A percentile compares a stretch with the other conserved stretches of the same genome.
Conservation (phyloP, 2,329 filamentous ascomycete genomes). For the Colletotrichum magnum region DNA sequence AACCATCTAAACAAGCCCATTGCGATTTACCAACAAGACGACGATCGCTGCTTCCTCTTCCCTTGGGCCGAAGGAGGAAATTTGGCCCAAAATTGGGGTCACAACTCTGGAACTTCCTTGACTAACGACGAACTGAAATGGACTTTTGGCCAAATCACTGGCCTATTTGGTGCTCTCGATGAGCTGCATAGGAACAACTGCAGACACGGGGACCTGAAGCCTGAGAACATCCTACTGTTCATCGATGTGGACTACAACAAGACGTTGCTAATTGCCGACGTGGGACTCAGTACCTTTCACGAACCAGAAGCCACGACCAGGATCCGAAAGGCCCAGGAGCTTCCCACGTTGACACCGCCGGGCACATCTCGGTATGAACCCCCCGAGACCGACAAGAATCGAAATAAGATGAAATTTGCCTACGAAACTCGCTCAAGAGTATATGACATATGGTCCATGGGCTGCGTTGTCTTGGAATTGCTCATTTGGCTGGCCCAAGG, state of each 20-base stretch:
- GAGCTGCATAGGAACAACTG: neutral
- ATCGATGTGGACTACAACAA: accelerated
- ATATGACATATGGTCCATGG: slow-evolving; percentile 51
- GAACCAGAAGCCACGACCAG: neutral
- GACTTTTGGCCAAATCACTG: neutral
- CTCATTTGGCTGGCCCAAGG: slow-evolving; percentile 47
- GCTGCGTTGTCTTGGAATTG: slow-evolving; percentile 48
- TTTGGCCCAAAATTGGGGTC: slow-evolving; percentile 3
- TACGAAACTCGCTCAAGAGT: slow-evolving; percentile 43
- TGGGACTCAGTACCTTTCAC: slow-evolving; percentile 14
- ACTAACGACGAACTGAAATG: neutral
- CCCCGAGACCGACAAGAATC: neutral
- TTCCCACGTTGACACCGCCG: neutral
- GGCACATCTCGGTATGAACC: slow-evolving; percentile 18
- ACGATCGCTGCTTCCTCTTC: slow-evolving; percentile 11
- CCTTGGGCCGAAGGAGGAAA: slow-evolving; percentile 24
- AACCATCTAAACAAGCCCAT: slow-evolving; percentile 15
- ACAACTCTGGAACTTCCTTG: neutral
- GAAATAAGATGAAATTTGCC: no score
- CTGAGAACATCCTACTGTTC: slow-evolving; percentile 28
- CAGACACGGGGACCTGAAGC: slow-evolving; percentile 29
- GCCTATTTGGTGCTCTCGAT: neutral
- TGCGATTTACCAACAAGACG: neutral
- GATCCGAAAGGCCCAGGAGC: neutral
- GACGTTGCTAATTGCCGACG: slow-evolving; percentile 1